Conservation (phyloP, 2,329 filamentous ascomycete genomes). For the Hypoxylon sp. region DNA sequence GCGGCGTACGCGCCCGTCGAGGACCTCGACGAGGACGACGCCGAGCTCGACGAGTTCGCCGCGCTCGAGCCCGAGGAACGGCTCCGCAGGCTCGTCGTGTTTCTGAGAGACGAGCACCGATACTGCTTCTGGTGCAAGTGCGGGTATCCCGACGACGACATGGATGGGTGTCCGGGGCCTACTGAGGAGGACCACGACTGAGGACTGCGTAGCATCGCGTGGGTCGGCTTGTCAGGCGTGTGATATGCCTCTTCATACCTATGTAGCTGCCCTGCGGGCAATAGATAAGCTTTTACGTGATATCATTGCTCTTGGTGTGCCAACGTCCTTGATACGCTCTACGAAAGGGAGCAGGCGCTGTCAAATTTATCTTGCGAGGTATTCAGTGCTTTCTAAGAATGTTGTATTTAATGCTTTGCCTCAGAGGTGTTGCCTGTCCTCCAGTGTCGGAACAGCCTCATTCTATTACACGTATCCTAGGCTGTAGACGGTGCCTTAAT, state of each 20-base stretch:
- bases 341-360: no score
- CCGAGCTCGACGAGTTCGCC: constrained; percentile 82
- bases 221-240: neutral
- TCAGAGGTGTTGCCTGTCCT: no score
- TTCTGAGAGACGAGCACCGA: constrained; percentile 73
- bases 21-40: constrained; percentile 79
- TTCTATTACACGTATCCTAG: neutral
- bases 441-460: neutral
- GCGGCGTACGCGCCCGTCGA: constrained; percentile 67
- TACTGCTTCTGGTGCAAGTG: constrained; percentile 99
- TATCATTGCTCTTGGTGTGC: no score
- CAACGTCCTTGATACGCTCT: no score
- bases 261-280: no score
- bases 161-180: constrained; percentile 89
- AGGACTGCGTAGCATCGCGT: neutral
- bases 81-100: constrained; percentile 69
- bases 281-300: no score
- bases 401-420: no score
- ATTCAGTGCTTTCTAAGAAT: no score
- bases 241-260: neutral
- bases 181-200: constrained; percentile 83
- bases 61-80: constrained; percentile 71
- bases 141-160: constrained; percentile 72
- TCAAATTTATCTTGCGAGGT: no score
- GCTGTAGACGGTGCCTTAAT: neutral